Evolutionary conservation across 2,329 filamentous ascomycete genomes (phyloP), one percentile per base, ranked within the genome.

Genomic region (Trichoderma breve): DNA sequence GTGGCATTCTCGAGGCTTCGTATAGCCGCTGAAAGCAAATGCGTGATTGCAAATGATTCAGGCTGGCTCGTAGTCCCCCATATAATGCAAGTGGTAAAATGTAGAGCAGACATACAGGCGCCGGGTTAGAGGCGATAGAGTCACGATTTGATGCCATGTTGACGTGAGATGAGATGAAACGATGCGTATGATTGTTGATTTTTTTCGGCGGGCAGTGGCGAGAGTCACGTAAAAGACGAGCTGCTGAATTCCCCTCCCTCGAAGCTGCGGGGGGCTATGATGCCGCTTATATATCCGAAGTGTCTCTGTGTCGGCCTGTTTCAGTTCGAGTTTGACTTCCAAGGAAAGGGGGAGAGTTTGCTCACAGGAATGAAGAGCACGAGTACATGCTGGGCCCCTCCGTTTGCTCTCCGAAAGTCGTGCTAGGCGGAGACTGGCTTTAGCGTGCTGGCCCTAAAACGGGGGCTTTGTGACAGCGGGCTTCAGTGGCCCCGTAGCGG

Each of bases 71-170:
- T 14, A 24, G n/a, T 53, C 11, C 5, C 11, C 6, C 12, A 30
- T 21, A 21, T 6, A 60, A 12, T 6, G 21, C 21, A 39, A 43
- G 21, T 55, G 61, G 65, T 36, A 8, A 18, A n/a, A n/a, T 7
- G 21, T 51, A 34, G 65, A 24, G 32, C 3, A 72, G n/a, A 70
- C 70, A 39, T 70, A 73, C 72, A 47, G 21, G 60, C 9, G 69
- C 62, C n/a, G 58, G 72, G 47, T 73, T 73, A 2, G 72, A 71
- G 12, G 63, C 63, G 63, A 65, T 36, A 15, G 72, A 73, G 21
- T 73, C 72, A 21, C 72, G 72, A n/a, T 73, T 73, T n/a, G 67
- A 71, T 28, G 72, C 66, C 72, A 73, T 73, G 30, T 57, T 57
- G 39, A 18, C 39, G 39, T n/a, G 66, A 26, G 47, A 53, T 18